Base-by-base conservation (phyloP, 805 yeast species). In the Zygosaccharomyces lentus region DNA sequence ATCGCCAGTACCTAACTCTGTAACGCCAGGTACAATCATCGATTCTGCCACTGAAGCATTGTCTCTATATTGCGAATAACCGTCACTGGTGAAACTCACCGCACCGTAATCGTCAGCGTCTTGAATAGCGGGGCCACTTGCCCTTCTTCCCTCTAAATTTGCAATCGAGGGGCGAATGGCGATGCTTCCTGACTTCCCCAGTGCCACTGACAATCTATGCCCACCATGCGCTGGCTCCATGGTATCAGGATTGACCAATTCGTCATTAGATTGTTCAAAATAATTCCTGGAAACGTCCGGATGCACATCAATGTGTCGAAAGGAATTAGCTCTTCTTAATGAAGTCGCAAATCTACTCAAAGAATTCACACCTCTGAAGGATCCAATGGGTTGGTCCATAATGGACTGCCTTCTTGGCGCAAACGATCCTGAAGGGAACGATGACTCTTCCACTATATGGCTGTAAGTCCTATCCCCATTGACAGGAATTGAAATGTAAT, bases 341-440 rank as follows among this genome's bases (percentile, higher is more conserved):
- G 95, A 87, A 10, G 86, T 78, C 1, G 95, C 95, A 66, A 87
- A 87, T 45, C 85, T 80, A 47, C 82, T 80, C 34, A 87, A 62
- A 1, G 93, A 84, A 65, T 84, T 84, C 17, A 71, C 71, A 37
- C 87, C 84, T 57, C 73, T 73, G 59, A 79, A 80, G 15, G 84
- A 80, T 2, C 83, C 83, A 21, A 77, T 66, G 25, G 78, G 76
- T 34, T 70, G 67, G 48, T 72, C 70, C 16, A 74, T 58, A 15
- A 72, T 55, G 1, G 75, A 70, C 35, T 64, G 66, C 29, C 72
- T 56, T 51, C 75, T 61, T 7, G 40, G 42, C 9, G 42, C 37
- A 23, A 42, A 43, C 4, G 48, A 37, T 17, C 49, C 49, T 16
- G 25, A 13, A 8, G 41, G 46, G 9, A 37, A 43, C 13, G 48